Conservation (phyloP, 371 early-diverging fungal genomes). For the Coemansia sp. region DNA sequence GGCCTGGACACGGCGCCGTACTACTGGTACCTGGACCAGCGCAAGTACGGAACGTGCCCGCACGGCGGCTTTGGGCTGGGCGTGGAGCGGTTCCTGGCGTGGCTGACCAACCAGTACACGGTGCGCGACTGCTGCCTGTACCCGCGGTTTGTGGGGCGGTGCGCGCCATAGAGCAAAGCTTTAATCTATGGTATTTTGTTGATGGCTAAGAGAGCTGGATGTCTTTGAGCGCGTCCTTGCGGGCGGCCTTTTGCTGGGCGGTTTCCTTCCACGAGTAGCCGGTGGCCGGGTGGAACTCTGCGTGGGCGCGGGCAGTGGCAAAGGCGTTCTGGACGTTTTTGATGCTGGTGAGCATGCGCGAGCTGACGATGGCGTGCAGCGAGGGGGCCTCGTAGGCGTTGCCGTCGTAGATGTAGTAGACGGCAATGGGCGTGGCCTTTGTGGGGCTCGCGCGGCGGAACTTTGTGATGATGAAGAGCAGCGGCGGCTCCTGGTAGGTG, state of each 20-base stretch:
- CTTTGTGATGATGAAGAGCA: slow-evolving; percentile 82
- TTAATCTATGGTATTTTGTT: not conserved
- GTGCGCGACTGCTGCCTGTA: slow-evolving; percentile 96
- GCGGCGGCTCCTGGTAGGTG: slow-evolving; percentile 72
- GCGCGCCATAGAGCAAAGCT: slow-evolving; percentile 64
- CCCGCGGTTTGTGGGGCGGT: slow-evolving; percentile 93
- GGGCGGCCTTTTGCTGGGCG: slow-evolving; percentile 22
- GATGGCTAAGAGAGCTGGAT: slow-evolving; percentile 1
- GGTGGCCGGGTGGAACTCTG: slow-evolving; percentile 71
- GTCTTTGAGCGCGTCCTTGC: slow-evolving; percentile 36
- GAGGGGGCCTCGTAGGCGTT: slow-evolving; percentile 94
- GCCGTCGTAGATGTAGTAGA: slow-evolving; percentile 87
- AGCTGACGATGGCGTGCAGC: slow-evolving; percentile 76
- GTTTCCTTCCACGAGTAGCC: slow-evolving; percentile 75
- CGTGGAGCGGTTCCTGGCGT: slow-evolving; percentile 98
- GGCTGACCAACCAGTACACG: slow-evolving; percentile 92
- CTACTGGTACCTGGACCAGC: slow-evolving; percentile 99
- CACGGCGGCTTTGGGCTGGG: slow-evolving; percentile 99
- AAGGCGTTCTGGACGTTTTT: slow-evolving; percentile 71
- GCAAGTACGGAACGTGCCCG: slow-evolving; percentile 97
- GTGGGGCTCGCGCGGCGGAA: slow-evolving; percentile 65
- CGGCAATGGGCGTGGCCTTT: slow-evolving; percentile 64
- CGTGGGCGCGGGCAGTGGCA: slow-evolving; percentile 62
- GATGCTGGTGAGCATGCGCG: slow-evolving; percentile 72
- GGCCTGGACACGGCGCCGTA: slow-evolving; percentile 97